Conservation (phyloP, 495 filamentous ascomycete genomes). For the Neurospora sp. region DNA sequence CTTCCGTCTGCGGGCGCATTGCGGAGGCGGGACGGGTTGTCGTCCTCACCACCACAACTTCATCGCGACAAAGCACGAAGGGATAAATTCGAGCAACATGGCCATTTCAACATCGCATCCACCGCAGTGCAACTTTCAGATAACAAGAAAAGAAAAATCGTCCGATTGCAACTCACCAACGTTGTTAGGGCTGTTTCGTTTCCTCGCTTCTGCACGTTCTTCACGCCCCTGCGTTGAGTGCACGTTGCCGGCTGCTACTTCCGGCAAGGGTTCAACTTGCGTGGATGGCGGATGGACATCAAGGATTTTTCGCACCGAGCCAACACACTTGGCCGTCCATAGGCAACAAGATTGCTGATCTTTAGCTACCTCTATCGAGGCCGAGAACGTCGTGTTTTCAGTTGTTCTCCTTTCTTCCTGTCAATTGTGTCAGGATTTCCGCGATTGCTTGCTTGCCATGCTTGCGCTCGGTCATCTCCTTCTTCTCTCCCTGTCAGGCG, state of each 20-base stretch:
- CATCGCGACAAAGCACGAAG: not conserved
- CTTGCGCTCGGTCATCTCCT: not conserved
- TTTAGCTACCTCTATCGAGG: not conserved
- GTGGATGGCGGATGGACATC: not conserved
- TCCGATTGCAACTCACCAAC: not conserved
- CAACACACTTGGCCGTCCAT: not conserved
- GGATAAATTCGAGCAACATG: too few species aligned
- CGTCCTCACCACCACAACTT: not conserved
- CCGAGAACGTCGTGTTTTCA: not conserved
- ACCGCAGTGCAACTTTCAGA: too few species aligned
- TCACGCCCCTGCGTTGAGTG: not conserved
- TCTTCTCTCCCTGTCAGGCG: not conserved
- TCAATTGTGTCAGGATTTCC: not conserved
- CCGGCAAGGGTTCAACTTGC: not conserved
- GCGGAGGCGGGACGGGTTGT: not conserved
- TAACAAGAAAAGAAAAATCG: not conserved
- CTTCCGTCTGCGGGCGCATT: not conserved
- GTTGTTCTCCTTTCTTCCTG: not conserved
- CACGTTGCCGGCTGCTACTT: not conserved
- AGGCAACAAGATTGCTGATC: not conserved
- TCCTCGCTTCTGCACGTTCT: conserved; percentile 7
- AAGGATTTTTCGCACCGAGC: not conserved
- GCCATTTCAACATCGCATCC: too few species aligned
- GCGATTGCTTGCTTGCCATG: not conserved
- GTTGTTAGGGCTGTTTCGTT: conserved; percentile 3